phyloP scores from a whole-genome alignment of 1,139 yeast species.

The Candida frijolesensis region DNA sequence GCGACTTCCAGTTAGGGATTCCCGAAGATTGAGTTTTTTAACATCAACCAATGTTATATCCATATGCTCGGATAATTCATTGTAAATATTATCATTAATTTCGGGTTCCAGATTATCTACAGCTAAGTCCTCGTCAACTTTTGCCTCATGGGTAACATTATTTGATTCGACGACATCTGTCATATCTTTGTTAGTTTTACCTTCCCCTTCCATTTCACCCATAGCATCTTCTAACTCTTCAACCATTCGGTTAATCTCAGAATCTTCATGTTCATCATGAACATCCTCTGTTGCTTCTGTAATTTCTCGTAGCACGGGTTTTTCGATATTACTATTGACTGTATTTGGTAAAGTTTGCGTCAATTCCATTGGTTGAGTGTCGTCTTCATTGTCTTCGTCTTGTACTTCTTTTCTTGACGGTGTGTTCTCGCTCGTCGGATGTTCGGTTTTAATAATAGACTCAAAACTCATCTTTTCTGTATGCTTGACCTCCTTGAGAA shows the following conservation, averaged over 20 bases:
- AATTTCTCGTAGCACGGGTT: slow-evolving; percentile 4
- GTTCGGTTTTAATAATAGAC: background rate
- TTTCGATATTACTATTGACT: background rate
- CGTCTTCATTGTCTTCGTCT: background rate
- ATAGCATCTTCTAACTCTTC: background rate
- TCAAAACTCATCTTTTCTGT: background rate
- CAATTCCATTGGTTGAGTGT: slow-evolving; percentile 18
- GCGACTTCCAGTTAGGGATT: background rate
- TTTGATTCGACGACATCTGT: background rate
- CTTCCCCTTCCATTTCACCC: background rate
- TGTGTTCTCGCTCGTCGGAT: background rate
- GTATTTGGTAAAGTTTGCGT: slow-evolving; percentile 16
- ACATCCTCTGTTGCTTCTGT: background rate
- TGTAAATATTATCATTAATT: background rate
- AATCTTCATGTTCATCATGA: background rate
- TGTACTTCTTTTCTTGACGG: background rate
- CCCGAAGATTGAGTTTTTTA: slow-evolving; percentile 2
- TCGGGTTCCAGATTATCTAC: background rate
- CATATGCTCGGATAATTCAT: slow-evolving; percentile 5
- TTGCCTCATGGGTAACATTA: background rate
- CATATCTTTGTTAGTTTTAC: background rate
- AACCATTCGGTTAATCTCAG: background rate
- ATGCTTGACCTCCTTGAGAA: background rate
- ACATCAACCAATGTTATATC: slow-evolving; percentile 5
- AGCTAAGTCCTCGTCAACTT: no score